Base-by-base conservation (phyloP, 495 filamentous ascomycete species). In the Bacidia gigantensis region DNA sequence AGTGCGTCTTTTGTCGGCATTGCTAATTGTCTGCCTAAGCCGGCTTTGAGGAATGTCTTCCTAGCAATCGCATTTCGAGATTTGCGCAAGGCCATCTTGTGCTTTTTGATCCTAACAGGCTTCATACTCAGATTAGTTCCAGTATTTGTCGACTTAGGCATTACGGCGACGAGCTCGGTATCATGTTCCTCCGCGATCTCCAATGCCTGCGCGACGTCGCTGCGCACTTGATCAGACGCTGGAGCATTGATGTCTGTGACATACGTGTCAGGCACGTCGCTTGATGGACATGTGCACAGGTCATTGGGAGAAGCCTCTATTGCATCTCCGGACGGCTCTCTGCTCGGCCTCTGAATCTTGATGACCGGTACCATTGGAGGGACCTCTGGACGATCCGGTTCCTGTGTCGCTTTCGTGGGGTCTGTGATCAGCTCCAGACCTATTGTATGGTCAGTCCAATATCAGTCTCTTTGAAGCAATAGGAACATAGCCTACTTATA, bases 11-110 rank as follows among this genome's bases (percentile, higher is more conserved):
- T 62, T 18, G 60, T 57, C 11, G 61, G 55, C 5, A 22, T 26
- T 25, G 58, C 60, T 22, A 62, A 22, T 17, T 59, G 57, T 26
- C 60, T 54, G 20, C 60, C 60, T 21, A 62, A 39, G 18, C 47
- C 43, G 7, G 49, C 52, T 26, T 62, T 55, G 17, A 62, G 54
- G 25, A 59, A 32, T 2, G 38, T 48, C 51, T 57, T 51, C 14
- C 60, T 45, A 17, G 49, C 49, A 39, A 51, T 44, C 29, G 50
- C 12, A 20, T 59, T 57, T 14, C 60, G 53, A 24, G 55, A 17
- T 21, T 62, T 59, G 14, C 60, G 47, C n/a, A 62, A 18, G 25
- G 38, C 53, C 14, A 49, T 26, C 11, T 51, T 58, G 25, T 51
- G 14, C 39, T 50, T 58, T 25, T 40, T 51, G 14, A 54, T 26